Base-by-base conservation (phyloP, 345 rosid genomes). In the Moringa oleifera region DNA sequence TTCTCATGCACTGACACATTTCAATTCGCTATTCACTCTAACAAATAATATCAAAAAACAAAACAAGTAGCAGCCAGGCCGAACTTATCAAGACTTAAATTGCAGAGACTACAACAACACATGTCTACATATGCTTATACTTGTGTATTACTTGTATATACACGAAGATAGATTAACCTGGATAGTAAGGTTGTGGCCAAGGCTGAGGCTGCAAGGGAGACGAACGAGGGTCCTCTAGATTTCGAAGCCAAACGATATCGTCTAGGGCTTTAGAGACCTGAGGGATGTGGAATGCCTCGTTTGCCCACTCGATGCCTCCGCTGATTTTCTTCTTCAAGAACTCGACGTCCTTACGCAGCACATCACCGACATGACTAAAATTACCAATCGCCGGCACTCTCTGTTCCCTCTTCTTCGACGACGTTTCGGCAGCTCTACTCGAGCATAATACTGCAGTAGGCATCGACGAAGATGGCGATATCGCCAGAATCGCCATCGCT, bases 111-210 rank as follows among this genome's bases (percentile, higher is more conserved):
- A 33, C 37, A 33, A 33, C 5, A 41, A 41, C 17, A 41, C 47
- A 41, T 4, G 9, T 4, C 6, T 41, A 41, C 47, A 41, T 28
- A 8, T 2, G 8, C 8, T 8, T 28, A 16, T 41, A 41, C 12
- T 5, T 41, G 47, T 11, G 17, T 41, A 33, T 33, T 33, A 41
- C 47, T 41, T 41, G 47, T 41, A 41, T 41, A 41, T 41, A n/a
- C 17, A 41, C 9, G 6, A 41, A 41, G 17, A 21, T n/a, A 66
- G 16, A 2, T 12, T 22, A 64, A 91, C 96, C 95, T 79, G 89
- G 84, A 77, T 93, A 93, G 0, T 63, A 81, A 68, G 86, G 87
- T 7, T 80, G 81, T 24, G 98, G 97, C 96, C 86, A 87, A 52
- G 76, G 54, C 51, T 55, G 70, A 16, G 77, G 66, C 64, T 83